Base-by-base conservation (phyloP, 768 basidiomycete species). In the Boletus sensibilis region DNA sequence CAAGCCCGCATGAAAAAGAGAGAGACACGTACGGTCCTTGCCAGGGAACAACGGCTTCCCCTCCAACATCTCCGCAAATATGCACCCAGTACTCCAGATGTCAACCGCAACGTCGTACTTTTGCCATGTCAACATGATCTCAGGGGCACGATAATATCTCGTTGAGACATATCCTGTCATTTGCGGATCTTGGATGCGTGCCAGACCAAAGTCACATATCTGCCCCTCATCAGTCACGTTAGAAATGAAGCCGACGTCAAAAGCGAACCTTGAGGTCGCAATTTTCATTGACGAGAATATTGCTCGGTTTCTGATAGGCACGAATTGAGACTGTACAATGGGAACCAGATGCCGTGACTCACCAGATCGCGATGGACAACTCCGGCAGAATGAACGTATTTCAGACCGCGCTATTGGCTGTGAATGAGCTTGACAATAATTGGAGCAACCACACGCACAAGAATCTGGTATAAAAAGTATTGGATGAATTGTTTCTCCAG, bases 71-170 rank as follows among this genome's bases (percentile, higher is more conserved):
- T 99, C 97, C 6, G 97, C 97, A 68, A 99, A 98, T 72, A 99
- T 98, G 78, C 97, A 99, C 7, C 95, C 97, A 12, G 95, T 94
- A 68, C 92, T 95, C 97, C 97, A 98, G 70, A 98, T 96, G 72
- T 99, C 97, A 59, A 99, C 97, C 49, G 96, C 97, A 54, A 98
- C 95, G 73, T 98, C 96, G 76, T 99, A 99, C 78, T 98, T 98
- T 74, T 99, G 97, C 97, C 97, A 99, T 38, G 97, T 99, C 70
- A 99, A 82, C 97, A 99, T 99, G 77, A 99, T 99, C 75, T 99
- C 97, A 6, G 97, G 97, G 7, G 97, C 97, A 50, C 97, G 89
- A 72, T 99, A 99, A 77, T 99, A 99, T 63, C 97, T 82, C 50
- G 97, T 99, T 55, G 97, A 98, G 58, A 98, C 97, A 70, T 98